phyloP scores from a whole-genome alignment of 2,329 filamentous ascomycete genomes.

The Hypoxylon sp. region DNA sequence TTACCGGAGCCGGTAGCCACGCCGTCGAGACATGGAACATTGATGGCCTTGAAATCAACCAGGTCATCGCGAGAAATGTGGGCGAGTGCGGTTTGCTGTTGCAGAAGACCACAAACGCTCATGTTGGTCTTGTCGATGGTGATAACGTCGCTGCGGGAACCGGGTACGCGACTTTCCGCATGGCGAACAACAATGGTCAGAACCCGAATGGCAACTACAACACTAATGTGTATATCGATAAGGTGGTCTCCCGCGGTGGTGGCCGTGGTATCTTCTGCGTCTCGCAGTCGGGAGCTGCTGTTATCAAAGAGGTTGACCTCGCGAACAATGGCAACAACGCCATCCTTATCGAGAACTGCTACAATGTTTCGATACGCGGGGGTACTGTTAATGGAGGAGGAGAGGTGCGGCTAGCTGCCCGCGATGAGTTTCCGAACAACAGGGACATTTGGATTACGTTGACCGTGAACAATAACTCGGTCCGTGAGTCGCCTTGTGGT shows the following conservation, averaged over 20 bases:
- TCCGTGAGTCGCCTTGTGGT: slow-evolving; percentile 69
- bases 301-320: slow-evolving; percentile 65
- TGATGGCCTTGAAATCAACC: slow-evolving; percentile 65
- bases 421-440: slow-evolving; percentile 69
- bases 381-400: slow-evolving; percentile 69
- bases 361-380: slow-evolving; percentile 66
- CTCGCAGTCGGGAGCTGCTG: slow-evolving; percentile 68
- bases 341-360: slow-evolving; percentile 73
- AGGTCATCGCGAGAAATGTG: slow-evolving; percentile 67
- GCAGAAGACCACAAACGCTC: slow-evolving; percentile 67
- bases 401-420: slow-evolving; percentile 68
- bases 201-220: slow-evolving; percentile 64
- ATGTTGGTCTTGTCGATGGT: slow-evolving; percentile 69
- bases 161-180: slow-evolving; percentile 70
- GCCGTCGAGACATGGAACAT: slow-evolving; percentile 74
- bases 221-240: slow-evolving; percentile 68
- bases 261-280: slow-evolving; percentile 72
- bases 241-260: slow-evolving; percentile 69
- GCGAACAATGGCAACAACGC: slow-evolving; percentile 69
- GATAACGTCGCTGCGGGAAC: slow-evolving; percentile 67
- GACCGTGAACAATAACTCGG: slow-evolving; percentile 65
- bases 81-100: slow-evolving; percentile 71
- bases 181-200: slow-evolving; percentile 71
- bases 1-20: slow-evolving; percentile 69
- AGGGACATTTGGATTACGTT: slow-evolving; percentile 66